phyloP scores from a whole-genome alignment of 2,329 filamentous ascomycete species.

The Beauveria sp. region DNA sequence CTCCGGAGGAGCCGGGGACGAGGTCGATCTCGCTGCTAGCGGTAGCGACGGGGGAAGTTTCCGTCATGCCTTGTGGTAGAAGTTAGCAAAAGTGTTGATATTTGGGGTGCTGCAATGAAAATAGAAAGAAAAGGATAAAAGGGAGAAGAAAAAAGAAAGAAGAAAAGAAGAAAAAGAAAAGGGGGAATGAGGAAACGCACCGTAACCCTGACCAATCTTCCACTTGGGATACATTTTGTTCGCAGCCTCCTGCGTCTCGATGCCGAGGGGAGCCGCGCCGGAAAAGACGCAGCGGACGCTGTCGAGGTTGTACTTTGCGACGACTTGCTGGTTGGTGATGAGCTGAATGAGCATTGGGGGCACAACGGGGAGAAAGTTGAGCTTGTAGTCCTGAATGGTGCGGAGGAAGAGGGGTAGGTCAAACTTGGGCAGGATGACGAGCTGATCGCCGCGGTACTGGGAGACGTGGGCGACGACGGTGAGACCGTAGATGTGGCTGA shows the following conservation, averaged over 20 bases:
- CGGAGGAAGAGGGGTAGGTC: slow-evolving; percentile 59
- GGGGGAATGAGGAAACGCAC: slow-evolving; percentile 27
- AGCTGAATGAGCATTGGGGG: slow-evolving; percentile 73
- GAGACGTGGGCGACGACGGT: slow-evolving; percentile 61
- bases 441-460: slow-evolving; percentile 64
- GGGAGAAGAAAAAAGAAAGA: too few relatives aligned
- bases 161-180: neutral
- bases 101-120: too few relatives aligned
- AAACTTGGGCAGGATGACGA: slow-evolving; percentile 68
- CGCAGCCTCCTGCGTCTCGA: slow-evolving; percentile 58
- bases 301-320: slow-evolving; percentile 60
- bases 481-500: slow-evolving; percentile 76
- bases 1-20: slow-evolving; percentile 61
- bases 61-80: slow-evolving; percentile 52
- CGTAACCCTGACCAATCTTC: slow-evolving; percentile 65
- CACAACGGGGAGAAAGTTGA: slow-evolving; percentile 60
- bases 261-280: slow-evolving; percentile 67
- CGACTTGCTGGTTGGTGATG: slow-evolving; percentile 51
- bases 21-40: slow-evolving; percentile 51
- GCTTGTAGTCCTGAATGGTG: slow-evolving; percentile 61
- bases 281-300: slow-evolving; percentile 60
- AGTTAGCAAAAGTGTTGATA: too few relatives aligned
- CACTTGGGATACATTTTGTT: slow-evolving; percentile 55
- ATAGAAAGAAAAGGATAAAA: too few relatives aligned
- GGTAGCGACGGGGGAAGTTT: slow-evolving; percentile 61